Conservation (phyloP, 805 yeast species). For the Suhomyces canberraensis region DNA sequence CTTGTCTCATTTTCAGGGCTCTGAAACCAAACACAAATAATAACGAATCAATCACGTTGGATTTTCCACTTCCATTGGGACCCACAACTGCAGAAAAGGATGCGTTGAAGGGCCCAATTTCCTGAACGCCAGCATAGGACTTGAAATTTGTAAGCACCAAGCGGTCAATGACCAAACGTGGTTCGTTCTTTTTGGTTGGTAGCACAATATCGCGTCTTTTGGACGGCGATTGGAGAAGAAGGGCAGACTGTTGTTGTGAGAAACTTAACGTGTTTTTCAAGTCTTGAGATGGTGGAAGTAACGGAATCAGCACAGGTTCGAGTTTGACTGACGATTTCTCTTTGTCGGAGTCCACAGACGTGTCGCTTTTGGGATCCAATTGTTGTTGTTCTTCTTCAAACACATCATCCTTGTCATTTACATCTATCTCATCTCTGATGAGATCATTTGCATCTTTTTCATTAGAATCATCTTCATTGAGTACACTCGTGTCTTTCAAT, state of each 20-base stretch:
- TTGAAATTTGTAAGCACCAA: constrained; percentile 82
- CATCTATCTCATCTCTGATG: background rate
- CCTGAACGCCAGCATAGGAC: constrained; percentile 91
- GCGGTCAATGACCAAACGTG: constrained; percentile 72
- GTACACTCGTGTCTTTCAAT: background rate
- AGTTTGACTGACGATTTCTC: background rate
- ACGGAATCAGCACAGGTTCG: background rate
- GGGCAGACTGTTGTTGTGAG: constrained; percentile 27
- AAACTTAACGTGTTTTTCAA: constrained; percentile 18
- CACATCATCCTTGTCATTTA: constrained; percentile 1
- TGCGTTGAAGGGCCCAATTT: constrained; percentile 90
- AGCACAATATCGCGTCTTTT: constrained; percentile 21
- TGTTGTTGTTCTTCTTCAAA: constrained; percentile 2
- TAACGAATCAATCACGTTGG: constrained; percentile 95
- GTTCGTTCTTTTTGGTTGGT: constrained; percentile 24
- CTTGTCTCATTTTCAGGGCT: constrained; percentile 95
- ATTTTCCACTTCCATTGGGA: constrained; percentile 97
- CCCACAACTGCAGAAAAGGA: constrained; percentile 97
- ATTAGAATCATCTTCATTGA: background rate
- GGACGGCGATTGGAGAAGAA: constrained; percentile 26
- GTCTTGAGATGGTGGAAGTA: background rate
- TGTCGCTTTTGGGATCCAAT: constrained; percentile 2
- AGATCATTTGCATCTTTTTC: constrained; percentile 1
- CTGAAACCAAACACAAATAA: constrained; percentile 96
- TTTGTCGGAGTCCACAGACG: constrained; percentile 2